Evolutionary conservation across 306 rosid species (phyloP), one percentile per base, ranked within the genome.

Genomic region (Vigna trinervia): DNA sequence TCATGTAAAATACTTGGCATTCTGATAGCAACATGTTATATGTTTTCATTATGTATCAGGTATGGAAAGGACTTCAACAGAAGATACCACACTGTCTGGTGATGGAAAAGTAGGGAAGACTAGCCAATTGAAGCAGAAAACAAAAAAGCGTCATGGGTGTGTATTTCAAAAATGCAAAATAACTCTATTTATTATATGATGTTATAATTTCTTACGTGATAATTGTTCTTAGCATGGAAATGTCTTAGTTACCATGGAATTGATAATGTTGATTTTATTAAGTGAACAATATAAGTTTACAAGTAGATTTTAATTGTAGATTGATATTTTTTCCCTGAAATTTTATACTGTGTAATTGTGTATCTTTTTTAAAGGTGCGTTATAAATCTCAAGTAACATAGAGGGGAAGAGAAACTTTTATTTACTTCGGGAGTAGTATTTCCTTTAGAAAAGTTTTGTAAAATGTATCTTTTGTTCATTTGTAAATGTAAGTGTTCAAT

Each of bases 121-220:
- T 71, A 81, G 92, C 64, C 93, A 86, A 60, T 48, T 74, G 50
- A 95, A 92, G 84, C 94, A 90, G 75, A 92, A 85, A 85, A 9
- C 87, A 52, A 82, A 86, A 76, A 92, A 95, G 75, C 90, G 94
- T 36, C 96, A 94, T 75, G 98, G 98, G 98, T 95, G 82, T 47
- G 90, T 80, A 71, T 86, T 77, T 63, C 53, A 26, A 47, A 54
- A 60, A 56, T 54, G 81, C 51, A 73, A 46, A 32, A 71, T 81
- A 63, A 26, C 60, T n/a, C 4, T 58, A 65, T 72, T 51, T 72
- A 52, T 46, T 81, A 57, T 64, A 28, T 41, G 56, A 61, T 69
- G 34, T 63, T 71, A 45, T 53, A 59, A 71, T 63, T 69, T 60
- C 73, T 66, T 56, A 47, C 59, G 36, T 48, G 39, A 12, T 79